Evolutionary conservation across 176 grass and related monocot genomes (phyloP).

Genomic region (Avena sativa): DNA sequence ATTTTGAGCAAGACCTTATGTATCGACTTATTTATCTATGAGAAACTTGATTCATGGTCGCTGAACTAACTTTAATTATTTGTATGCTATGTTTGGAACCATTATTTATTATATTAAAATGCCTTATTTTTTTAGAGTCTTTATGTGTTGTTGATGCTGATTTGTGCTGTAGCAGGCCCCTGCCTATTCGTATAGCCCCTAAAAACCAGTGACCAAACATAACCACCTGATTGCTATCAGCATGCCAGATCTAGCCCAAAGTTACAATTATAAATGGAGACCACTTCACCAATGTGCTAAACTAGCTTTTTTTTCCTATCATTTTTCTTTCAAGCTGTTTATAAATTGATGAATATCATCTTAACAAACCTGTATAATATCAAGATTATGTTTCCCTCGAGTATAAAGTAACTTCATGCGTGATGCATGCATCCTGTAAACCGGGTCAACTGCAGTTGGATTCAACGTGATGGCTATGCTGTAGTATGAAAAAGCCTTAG

Average conservation of each 20-base stretch:
- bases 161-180: not conserved
- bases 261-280: slow-evolving; percentile 1
- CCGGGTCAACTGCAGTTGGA: slow-evolving; percentile 88
- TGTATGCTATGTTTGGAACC: not conserved
- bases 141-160: not conserved
- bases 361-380: slow-evolving; percentile 79
- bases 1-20: slow-evolving; percentile 17
- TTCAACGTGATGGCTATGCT: slow-evolving; percentile 76
- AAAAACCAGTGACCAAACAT: slow-evolving; percentile 5
- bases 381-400: slow-evolving; percentile 72
- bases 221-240: slow-evolving; percentile 17
- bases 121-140: not conserved
- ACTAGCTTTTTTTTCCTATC: not conserved
- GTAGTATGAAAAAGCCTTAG: slow-evolving; percentile 89
- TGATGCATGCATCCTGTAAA: slow-evolving; percentile 98
- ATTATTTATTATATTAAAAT: not conserved
- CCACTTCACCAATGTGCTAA: slow-evolving; percentile 33
- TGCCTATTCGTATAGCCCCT: not conserved
- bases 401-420: slow-evolving; percentile 94
- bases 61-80: slow-evolving; percentile 18
- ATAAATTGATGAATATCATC: slow-evolving; percentile 17
- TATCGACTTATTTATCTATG: not conserved
- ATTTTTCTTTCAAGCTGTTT: slow-evolving; percentile 11
- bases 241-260: slow-evolving; percentile 12
- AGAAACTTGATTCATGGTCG: not conserved